Evolutionary conservation across 257 asterid genomes (phyloP).

Genomic region (Nicotiana sylvestris): DNA sequence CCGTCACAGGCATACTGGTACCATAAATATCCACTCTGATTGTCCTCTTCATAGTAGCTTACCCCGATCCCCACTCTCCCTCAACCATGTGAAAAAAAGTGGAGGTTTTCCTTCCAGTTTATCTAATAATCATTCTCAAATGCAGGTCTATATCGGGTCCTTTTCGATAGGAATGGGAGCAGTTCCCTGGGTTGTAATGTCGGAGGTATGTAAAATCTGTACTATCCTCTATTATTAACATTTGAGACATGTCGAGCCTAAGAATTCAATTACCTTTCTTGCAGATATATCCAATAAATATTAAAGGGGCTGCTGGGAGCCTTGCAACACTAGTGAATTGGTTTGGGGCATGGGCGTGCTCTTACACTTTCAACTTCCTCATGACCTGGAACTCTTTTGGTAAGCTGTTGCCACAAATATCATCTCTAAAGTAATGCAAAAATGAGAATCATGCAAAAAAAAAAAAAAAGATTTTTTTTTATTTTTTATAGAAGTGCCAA

Average conservation of each 20-base stretch:
- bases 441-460: not conserved
- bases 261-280: not conserved
- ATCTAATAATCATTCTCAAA: conserved; percentile 15
- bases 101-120: not conserved
- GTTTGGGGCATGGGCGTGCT: conserved; percentile 93
- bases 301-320: conserved; percentile 95
- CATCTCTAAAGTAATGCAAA: not conserved
- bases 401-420: conserved; percentile 9
- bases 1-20: conserved; percentile 85
- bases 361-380: conserved; percentile 88
- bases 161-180: conserved; percentile 98
- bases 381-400: conserved; percentile 90
- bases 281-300: conserved; percentile 87
- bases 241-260: not conserved
- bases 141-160: conserved; percentile 74
- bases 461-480: not conserved
- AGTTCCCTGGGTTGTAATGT: conserved; percentile 99
- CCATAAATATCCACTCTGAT: not conserved
- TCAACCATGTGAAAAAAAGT: not conserved
- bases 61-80: not conserved
- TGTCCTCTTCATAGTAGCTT: not conserved
- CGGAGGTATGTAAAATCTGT: conserved; percentile 53
- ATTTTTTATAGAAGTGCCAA: not conserved
- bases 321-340: conserved; percentile 85
- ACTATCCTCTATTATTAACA: not conserved